phyloP scores from a whole-genome alignment of 352 stramenopile genomes.

The Globisporangium takayamanum region DNA sequence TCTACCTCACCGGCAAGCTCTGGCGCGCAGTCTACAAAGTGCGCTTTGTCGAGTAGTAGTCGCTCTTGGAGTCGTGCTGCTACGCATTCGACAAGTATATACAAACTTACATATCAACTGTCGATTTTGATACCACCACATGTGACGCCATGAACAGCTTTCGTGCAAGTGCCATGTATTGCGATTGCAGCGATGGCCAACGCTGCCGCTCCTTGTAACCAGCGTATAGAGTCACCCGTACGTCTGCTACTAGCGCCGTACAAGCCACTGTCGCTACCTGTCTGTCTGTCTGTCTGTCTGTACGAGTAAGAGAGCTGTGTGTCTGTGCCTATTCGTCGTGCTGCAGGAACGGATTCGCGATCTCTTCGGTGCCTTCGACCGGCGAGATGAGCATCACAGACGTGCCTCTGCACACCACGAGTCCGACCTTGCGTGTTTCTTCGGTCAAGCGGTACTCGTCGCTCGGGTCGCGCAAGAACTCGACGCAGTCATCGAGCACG shows the following conservation, averaged over 20 bases:
- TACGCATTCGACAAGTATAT: too few species aligned
- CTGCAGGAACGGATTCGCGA: conserved; percentile 89
- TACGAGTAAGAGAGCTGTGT: background rate
- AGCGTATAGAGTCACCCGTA: background rate
- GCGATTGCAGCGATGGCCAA: too few species aligned
- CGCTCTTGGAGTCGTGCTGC: too few species aligned
- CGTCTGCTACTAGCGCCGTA: background rate
- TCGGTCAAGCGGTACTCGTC: conserved; percentile 88
- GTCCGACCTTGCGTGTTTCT: conserved; percentile 88
- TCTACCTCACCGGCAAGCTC: conserved; percentile 92
- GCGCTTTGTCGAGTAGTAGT: conserved; percentile 35
- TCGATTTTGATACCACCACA: too few species aligned
- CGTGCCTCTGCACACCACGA: conserved; percentile 92
- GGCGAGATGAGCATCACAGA: conserved; percentile 90
- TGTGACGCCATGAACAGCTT: too few species aligned
- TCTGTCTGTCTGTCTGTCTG: background rate
- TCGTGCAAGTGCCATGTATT: too few species aligned
- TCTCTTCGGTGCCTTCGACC: conserved; percentile 88
- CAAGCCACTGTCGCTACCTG: conserved; percentile 2
- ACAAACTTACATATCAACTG: too few species aligned
- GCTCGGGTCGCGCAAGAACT: conserved; percentile 91
- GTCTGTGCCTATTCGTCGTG: conserved; percentile 52
- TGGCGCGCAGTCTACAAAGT: conserved; percentile 91
- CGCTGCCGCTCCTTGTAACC: too few species aligned
- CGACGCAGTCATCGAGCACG: conserved; percentile 94